Evolutionary conservation across 208 protist genomes (phyloP).

Genomic region (Lotmaria passim): DNA sequence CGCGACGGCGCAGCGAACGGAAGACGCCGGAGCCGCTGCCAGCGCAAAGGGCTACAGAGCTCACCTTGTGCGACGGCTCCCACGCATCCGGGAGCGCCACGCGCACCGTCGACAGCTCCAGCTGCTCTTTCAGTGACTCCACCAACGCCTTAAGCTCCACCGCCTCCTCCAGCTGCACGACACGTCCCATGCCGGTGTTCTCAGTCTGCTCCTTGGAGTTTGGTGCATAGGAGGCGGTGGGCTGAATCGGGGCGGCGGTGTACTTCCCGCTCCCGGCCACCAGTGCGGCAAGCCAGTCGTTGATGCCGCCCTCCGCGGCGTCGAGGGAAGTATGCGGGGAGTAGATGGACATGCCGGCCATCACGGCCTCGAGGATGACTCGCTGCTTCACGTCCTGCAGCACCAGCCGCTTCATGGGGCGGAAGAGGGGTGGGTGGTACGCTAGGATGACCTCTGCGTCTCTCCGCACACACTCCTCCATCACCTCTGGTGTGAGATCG

Average conservation of each 20-base stretch:
- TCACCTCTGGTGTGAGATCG: constrained; percentile 89
- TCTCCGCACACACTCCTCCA: constrained; percentile 83
- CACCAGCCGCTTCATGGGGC: constrained; percentile 81
- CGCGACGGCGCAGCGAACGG: constrained; percentile 39
- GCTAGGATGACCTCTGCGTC: constrained; percentile 83
- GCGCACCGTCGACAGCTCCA: constrained; percentile 62
- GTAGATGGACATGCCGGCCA: constrained; percentile 88
- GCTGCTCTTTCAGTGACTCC: constrained; percentile 58
- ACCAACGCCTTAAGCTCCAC: constrained; percentile 57
- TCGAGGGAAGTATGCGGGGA: constrained; percentile 94
- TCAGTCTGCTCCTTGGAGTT: constrained; percentile 32
- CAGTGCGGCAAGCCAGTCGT: constrained; percentile 91
- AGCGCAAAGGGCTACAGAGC: constrained; percentile 83
- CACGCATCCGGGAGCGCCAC: constrained; percentile 72
- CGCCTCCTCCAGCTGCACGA: constrained; percentile 51
- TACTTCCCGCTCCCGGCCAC: constrained; percentile 35
- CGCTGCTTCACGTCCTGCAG: constrained; percentile 71
- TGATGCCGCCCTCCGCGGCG: constrained; percentile 81
- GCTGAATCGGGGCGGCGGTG: constrained; percentile 46
- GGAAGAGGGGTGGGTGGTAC: constrained; percentile 93
- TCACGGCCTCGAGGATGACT: constrained; percentile 69
- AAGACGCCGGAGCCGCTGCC: constrained; percentile 89
- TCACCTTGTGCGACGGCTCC: constrained; percentile 42
- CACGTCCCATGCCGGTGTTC: constrained; percentile 59
- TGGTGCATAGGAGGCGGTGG: constrained; percentile 37